A percentile compares a stretch with the other conserved stretches of the same genome.
Evolutionary conservation across 2,329 filamentous ascomycete species (phyloP).

Genomic region (Malbranchea cinnamomea): DNA sequence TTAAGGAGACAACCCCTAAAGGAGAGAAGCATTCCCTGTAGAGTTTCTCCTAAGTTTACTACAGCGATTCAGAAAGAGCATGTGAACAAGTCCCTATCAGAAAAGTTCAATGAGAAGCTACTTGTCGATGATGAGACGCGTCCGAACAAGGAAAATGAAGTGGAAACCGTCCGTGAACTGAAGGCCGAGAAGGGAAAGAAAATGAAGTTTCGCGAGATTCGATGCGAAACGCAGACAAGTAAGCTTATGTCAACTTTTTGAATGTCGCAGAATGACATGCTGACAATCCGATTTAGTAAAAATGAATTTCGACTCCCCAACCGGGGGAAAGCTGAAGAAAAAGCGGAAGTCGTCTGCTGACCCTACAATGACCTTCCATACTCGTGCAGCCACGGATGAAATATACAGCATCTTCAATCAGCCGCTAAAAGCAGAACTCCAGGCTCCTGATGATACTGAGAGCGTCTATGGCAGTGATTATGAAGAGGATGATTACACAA

Average conservation of each 20-base stretch:
- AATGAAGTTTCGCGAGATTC: slow-evolving; percentile 70
- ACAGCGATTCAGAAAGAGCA: slow-evolving; percentile 10
- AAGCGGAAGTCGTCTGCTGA: slow-evolving; percentile 63
- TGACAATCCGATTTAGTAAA: slow-evolving; percentile 48
- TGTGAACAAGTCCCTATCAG: slow-evolving; percentile 15
- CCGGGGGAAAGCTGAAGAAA: slow-evolving; percentile 67
- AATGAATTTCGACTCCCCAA: slow-evolving; percentile 81
- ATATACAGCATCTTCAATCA: slow-evolving; percentile 97
- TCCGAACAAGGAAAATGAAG: slow-evolving; percentile 10
- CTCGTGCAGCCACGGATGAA: slow-evolving; percentile 85
- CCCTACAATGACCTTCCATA: slow-evolving; percentile 97
- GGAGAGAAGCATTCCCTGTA: too few species aligned
- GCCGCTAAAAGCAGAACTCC: slow-evolving; percentile 43
- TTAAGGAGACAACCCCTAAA: slow-evolving; percentile 37
- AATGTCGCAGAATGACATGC: slow-evolving; percentile 16
- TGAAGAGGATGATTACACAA: slow-evolving; percentile 64
- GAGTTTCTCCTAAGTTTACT: too few species aligned
- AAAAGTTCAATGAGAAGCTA: slow-evolving; percentile 20
- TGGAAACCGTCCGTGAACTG: slow-evolving; percentile 14
- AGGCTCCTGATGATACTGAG: slow-evolving; percentile 38
- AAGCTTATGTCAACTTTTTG: slow-evolving; percentile 20
- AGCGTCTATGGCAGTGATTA: slow-evolving; percentile 52
- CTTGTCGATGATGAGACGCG: slow-evolving; percentile 13
- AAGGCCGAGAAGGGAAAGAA: slow-evolving; percentile 41
- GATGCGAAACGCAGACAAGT: slow-evolving; percentile 83